phyloP scores from a whole-genome alignment of 352 stramenopile species.

The Plasmopara halstedii region DNA sequence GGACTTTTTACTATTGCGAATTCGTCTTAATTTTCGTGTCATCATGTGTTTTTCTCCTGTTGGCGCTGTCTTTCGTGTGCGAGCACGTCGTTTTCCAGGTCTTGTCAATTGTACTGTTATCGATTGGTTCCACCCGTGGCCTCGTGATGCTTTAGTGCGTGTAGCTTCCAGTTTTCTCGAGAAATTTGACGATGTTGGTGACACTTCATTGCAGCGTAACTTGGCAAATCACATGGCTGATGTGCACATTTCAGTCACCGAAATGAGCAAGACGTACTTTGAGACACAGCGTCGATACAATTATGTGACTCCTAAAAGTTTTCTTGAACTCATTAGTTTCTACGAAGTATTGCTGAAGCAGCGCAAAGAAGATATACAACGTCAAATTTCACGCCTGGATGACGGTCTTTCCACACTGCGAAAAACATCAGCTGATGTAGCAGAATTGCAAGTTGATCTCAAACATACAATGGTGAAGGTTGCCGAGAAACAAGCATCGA shows the following conservation, averaged over 20 bases:
- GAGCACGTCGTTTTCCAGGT: slow-evolving; percentile 93
- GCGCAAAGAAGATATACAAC: slow-evolving; percentile 93
- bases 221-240: slow-evolving; percentile 97
- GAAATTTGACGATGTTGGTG: slow-evolving; percentile 90
- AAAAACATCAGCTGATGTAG: slow-evolving; percentile 95
- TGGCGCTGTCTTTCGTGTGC: slow-evolving; percentile 93
- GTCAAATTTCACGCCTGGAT: slow-evolving; percentile 94
- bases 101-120: slow-evolving; percentile 97
- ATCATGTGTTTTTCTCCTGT: slow-evolving; percentile 97
- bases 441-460: slow-evolving; percentile 92
- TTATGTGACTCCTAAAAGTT: slow-evolving; percentile 98
- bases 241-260: slow-evolving; percentile 95
- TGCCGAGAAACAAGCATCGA: slow-evolving; percentile 93
- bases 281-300: slow-evolving; percentile 95
- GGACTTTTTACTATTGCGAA: slow-evolving; percentile 94
- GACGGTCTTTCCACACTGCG: slow-evolving; percentile 93
- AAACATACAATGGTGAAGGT: slow-evolving; percentile 95
- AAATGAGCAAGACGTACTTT: slow-evolving; percentile 93
- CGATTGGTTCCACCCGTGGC: slow-evolving; percentile 98
- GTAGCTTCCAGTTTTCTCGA: slow-evolving; percentile 94
- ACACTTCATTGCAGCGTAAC: slow-evolving; percentile 75
- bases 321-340: slow-evolving; percentile 96
- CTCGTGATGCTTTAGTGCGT: slow-evolving; percentile 92
- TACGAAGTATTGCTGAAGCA: slow-evolving; percentile 96
- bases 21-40: slow-evolving; percentile 93